These are phyloP conservation scores for Leishmania tarentolae DNA, from an alignment of 208 protist species.

Conservation along the genomic window DNA sequence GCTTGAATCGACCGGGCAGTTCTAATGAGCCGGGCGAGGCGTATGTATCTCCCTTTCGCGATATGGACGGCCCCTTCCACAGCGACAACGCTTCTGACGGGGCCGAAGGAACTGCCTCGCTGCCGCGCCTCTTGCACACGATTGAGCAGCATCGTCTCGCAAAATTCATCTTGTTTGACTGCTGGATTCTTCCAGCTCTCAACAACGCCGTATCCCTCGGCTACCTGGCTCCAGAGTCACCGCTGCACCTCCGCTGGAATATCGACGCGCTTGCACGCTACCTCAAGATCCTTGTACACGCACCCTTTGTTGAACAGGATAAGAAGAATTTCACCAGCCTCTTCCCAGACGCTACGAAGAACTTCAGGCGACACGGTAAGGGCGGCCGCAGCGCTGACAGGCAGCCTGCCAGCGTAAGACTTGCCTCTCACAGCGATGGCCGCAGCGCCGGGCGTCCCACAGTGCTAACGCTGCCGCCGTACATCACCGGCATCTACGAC, in stretches of 20 bases:
- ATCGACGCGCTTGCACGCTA: conserved; percentile 89
- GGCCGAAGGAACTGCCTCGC: conserved; percentile 20
- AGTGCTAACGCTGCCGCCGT: conserved; percentile 53
- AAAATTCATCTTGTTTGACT: conserved; percentile 90
- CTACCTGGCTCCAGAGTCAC: conserved; percentile 61
- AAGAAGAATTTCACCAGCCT: conserved; percentile 19
- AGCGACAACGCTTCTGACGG: conserved; percentile 22
- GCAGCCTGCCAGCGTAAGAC: neutral
- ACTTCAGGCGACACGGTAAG: neutral
- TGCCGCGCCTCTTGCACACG: conserved; percentile 59
- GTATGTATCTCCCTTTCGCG: neutral
- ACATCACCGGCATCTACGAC: conserved; percentile 89
- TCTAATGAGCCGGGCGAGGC: neutral
- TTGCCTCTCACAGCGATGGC: neutral
- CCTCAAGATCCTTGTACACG: conserved; percentile 85
- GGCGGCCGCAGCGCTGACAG: conserved; percentile 4
- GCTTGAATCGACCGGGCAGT: conserved; percentile 8
- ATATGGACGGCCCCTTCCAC: neutral
- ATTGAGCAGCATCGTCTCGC: conserved; percentile 79
- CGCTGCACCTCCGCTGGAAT: conserved; percentile 88
- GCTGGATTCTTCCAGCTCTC: conserved; percentile 83
- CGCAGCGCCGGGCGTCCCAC: neutral
- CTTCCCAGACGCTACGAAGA: neutral
- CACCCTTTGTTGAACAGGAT: conserved; percentile 57
- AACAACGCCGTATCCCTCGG: conserved; percentile 77